Percentiles rank a stretch among this genome's conserved stretches.
Conservation (phyloP, 495 filamentous ascomycete genomes). For the Talaromyces proteolyticus region DNA sequence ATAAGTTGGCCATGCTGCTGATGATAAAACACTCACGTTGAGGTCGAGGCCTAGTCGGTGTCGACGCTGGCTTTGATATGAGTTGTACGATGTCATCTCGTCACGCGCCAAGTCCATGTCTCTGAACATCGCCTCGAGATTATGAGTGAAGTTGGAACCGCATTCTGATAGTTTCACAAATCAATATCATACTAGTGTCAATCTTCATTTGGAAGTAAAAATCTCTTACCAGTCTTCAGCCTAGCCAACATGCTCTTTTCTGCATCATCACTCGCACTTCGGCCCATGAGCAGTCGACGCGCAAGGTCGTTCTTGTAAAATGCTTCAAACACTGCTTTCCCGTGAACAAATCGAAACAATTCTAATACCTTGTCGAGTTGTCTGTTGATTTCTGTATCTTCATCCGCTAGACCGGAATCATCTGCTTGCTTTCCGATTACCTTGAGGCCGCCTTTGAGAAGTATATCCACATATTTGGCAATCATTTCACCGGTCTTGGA, state of each 20-base stretch:
- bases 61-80: conserved; percentile 41
- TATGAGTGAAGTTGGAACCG: conserved; percentile 88
- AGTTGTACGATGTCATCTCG: conserved; percentile 74
- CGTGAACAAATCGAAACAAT: conserved; percentile 93
- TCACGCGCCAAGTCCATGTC: conserved; percentile 88
- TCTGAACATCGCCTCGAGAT: conserved; percentile 98
- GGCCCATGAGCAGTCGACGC: conserved; percentile 76
- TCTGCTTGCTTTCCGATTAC: conserved; percentile 46
- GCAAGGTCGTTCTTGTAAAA: conserved; percentile 99
- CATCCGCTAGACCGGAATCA: conserved; percentile 61
- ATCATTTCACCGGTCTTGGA: conserved; percentile 98
- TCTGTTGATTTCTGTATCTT: conserved; percentile 82
- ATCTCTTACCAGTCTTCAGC: conserved; percentile 61
- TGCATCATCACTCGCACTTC: conserved; percentile 89
- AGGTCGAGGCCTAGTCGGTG: conserved; percentile 62
- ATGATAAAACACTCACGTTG: conserved; percentile 77
- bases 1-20: conserved; percentile 88
- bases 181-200: too few relatives aligned
- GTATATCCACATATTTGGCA: conserved; percentile 88
- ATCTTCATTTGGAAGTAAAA: too few relatives aligned
- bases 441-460: conserved; percentile 83
- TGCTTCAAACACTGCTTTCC: conserved; percentile 95
- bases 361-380: conserved; percentile 90
- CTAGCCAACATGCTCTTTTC: conserved; percentile 91
- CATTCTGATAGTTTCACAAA: too few relatives aligned